These are phyloP conservation scores for Candida pseudocylindracea DNA, from an alignment of 1,139 yeast species.

Conservation along the genomic window DNA sequence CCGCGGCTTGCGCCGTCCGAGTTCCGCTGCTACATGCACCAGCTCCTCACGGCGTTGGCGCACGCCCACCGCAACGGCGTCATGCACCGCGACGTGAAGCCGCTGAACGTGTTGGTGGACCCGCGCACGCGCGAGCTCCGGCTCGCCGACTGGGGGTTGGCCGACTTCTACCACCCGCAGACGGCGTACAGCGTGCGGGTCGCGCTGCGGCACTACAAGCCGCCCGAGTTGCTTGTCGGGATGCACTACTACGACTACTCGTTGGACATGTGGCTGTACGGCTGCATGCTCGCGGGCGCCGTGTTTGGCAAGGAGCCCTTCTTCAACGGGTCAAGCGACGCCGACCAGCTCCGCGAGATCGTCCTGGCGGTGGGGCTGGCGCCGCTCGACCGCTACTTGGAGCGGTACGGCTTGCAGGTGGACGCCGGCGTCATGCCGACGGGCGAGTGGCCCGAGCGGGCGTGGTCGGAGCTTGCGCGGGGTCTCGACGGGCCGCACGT, in stretches of 20 bases:
- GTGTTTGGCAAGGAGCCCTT: slow-evolving; percentile 63
- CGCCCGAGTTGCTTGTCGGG: slow-evolving; percentile 67
- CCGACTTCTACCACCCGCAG: slow-evolving; percentile 54
- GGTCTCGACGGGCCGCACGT: slow-evolving; percentile 28
- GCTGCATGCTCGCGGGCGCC: slow-evolving; percentile 75
- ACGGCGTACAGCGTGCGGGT: slow-evolving; percentile 64
- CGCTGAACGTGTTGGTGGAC: slow-evolving; percentile 56
- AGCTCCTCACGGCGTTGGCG: slow-evolving; percentile 48
- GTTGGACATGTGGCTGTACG: slow-evolving; percentile 72
- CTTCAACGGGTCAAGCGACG: slow-evolving; percentile 59
- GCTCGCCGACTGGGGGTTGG: slow-evolving; percentile 70
- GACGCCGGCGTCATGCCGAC: slow-evolving; percentile 41
- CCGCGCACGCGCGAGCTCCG: slow-evolving; percentile 43
- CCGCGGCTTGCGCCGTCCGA: slow-evolving; percentile 42
- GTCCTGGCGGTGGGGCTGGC: slow-evolving; percentile 60
- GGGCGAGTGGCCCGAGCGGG: slow-evolving; percentile 44
- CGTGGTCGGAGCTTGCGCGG: slow-evolving; percentile 40
- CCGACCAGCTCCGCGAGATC: slow-evolving; percentile 61
- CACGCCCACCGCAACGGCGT: slow-evolving; percentile 61
- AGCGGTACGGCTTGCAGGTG: slow-evolving; percentile 37
- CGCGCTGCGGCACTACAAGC: slow-evolving; percentile 63
- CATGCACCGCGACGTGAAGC: slow-evolving; percentile 67
- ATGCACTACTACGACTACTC: slow-evolving; percentile 56
- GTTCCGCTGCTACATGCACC: slow-evolving; percentile 47
- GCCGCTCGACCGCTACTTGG: slow-evolving; percentile 32